Evolutionary conservation across 495 filamentous ascomycete genomes (phyloP).

Genomic region (Aspergillus sclerotiicarbonarius): DNA sequence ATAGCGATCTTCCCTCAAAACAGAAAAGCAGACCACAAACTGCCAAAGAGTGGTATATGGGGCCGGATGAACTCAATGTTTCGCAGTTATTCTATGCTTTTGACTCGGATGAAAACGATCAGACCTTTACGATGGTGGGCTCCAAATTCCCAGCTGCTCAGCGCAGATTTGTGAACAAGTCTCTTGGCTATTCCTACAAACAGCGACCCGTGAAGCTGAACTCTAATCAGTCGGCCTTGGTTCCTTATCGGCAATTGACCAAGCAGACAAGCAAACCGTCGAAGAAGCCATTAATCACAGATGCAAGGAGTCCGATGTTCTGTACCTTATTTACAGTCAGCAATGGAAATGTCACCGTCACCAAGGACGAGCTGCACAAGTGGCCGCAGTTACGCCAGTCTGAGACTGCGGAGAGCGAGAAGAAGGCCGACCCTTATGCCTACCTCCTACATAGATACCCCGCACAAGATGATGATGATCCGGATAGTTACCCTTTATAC

Average conservation of each 20-base stretch:
- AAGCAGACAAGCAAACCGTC: slow-evolving; percentile 1
- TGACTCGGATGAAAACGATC: slow-evolving; percentile 13
- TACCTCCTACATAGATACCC: slow-evolving; percentile 47
- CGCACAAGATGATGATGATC: slow-evolving; percentile 32
- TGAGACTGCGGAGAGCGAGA: background rate
- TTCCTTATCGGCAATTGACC: slow-evolving; percentile 22
- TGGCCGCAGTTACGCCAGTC: slow-evolving; percentile 21
- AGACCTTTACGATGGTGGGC: slow-evolving; percentile 18
- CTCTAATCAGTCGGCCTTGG: slow-evolving; percentile 19
- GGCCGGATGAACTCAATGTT: slow-evolving; percentile 18
- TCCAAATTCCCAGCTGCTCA: slow-evolving; percentile 23
- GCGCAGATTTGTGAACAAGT: slow-evolving; percentile 26
- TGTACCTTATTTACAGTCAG: slow-evolving; percentile 29
- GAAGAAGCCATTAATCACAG: background rate
- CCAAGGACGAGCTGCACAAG: slow-evolving; percentile 20
- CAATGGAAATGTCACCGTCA: slow-evolving; percentile 23
- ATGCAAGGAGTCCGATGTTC: slow-evolving; percentile 6
- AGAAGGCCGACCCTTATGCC: slow-evolving; percentile 13
- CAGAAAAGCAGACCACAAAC: background rate
- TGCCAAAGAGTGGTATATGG: slow-evolving; percentile 30
- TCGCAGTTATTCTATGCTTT: slow-evolving; percentile 27
- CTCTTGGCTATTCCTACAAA: slow-evolving; percentile 23
- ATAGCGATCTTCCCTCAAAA: background rate
- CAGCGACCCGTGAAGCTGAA: slow-evolving; percentile 20
- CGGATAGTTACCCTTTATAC: slow-evolving; percentile 57